Conservation (phyloP, 805 yeast genomes). For the Naumovozyma baii region DNA sequence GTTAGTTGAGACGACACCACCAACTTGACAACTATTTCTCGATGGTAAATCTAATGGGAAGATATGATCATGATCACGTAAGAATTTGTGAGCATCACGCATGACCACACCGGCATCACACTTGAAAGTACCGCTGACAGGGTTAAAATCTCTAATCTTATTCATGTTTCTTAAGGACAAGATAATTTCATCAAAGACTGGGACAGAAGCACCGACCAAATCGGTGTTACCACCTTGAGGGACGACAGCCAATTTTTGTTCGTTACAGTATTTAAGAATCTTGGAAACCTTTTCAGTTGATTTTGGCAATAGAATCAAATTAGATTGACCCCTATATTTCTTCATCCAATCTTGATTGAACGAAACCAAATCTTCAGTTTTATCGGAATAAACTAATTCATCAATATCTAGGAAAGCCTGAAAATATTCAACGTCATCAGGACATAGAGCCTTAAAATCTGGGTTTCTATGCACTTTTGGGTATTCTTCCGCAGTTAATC, state of each 20-base stretch:
- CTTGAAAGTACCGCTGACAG: conserved; percentile 66
- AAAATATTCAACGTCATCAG: conserved; percentile 49
- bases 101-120: conserved; percentile 78
- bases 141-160: conserved; percentile 66
- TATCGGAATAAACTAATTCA: conserved; percentile 8
- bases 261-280: conserved; percentile 67
- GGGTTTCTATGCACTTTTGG: conserved; percentile 41
- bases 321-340: conserved; percentile 72
- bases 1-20: conserved; percentile 83
- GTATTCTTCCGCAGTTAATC: conserved; percentile 58
- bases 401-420: conserved; percentile 39
- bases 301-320: conserved; percentile 66
- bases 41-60: conserved; percentile 88
- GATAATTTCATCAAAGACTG: conserved; percentile 77
- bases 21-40: conserved; percentile 84
- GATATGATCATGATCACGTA: conserved; percentile 67
- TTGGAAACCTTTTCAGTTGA: conserved; percentile 62
- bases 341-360: conserved; percentile 80
- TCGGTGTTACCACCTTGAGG: conserved; percentile 95
- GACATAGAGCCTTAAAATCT: conserved; percentile 40
- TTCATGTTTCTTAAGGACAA: conserved; percentile 56
- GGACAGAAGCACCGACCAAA: conserved; percentile 79
- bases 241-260: conserved; percentile 61
- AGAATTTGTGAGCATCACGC: conserved; percentile 64
- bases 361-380: conserved; percentile 9